Conservation (phyloP, 306 rosid genomes). For the Urtica urens region DNA sequence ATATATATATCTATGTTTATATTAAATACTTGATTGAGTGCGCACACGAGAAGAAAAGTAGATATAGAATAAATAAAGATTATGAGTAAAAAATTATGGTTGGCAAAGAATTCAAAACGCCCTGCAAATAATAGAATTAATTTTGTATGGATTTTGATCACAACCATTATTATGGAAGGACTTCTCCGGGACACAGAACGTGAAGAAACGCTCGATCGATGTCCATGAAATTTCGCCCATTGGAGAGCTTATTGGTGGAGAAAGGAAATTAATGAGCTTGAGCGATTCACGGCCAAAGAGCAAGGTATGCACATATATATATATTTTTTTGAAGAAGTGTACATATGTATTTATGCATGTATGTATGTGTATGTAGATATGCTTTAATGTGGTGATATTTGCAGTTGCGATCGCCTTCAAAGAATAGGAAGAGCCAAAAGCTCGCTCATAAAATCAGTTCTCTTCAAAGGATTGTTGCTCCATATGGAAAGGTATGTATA, state of each 20-base stretch:
- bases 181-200: constrained; percentile 21
- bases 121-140: too few relatives aligned
- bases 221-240: constrained; percentile 2
- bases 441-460: constrained; percentile 54
- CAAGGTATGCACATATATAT: constrained; percentile 23
- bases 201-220: constrained; percentile 37
- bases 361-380: neutral
- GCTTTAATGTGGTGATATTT: too few relatives aligned
- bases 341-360: too few relatives aligned
- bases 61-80: too few relatives aligned
- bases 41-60: neutral
- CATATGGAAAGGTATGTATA: constrained; percentile 65
- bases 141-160: too few relatives aligned
- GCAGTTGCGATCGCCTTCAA: constrained; percentile 27
- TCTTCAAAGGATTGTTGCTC: constrained; percentile 74
- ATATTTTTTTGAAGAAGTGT: too few relatives aligned
- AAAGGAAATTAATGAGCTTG: constrained; percentile 6
- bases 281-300: constrained; percentile 12
- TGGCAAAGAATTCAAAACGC: too few relatives aligned
- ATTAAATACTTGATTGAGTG: neutral
- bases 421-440: constrained; percentile 61
- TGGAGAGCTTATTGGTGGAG: constrained; percentile 6
- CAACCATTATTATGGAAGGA: constrained; percentile 1
- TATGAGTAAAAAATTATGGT: too few relatives aligned
- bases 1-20: neutral